phyloP scores from a whole-genome alignment of 2,329 filamentous ascomycete species.

The Paradendryphiella salina region DNA sequence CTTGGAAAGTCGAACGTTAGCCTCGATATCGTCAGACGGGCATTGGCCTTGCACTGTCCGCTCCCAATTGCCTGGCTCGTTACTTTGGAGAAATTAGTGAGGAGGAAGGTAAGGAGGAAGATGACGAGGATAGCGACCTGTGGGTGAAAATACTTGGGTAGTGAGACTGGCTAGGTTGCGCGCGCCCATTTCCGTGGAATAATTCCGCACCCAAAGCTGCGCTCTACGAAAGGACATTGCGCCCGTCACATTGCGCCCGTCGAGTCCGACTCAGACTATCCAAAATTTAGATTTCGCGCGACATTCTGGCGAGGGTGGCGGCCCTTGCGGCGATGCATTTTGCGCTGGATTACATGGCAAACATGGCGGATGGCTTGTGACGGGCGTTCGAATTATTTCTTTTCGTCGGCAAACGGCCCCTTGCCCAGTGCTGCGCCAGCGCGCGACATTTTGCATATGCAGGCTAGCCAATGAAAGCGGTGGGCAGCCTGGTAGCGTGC shows the following conservation, averaged over 20 bases:
- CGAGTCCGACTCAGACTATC: background rate
- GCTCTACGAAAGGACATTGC: too few relatives aligned
- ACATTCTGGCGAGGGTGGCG: too few relatives aligned
- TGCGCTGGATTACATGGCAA: background rate
- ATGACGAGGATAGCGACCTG: background rate
- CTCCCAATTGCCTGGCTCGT: slow-evolving; percentile 1
- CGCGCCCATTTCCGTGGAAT: too few relatives aligned
- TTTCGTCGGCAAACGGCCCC: background rate
- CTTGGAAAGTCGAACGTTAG: slow-evolving; percentile 4
- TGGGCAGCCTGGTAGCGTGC: background rate
- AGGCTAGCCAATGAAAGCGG: background rate
- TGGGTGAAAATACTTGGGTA: background rate
- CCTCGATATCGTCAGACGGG: slow-evolving; percentile 9
- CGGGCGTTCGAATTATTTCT: background rate
- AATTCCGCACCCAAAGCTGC: too few relatives aligned
- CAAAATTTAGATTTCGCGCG: background rate
- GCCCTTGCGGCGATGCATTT: background rate
- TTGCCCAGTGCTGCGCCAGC: background rate
- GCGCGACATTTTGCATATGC: background rate
- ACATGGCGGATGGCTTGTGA: background rate
- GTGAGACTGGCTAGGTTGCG: too few relatives aligned
- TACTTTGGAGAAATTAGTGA: background rate
- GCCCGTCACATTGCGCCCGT: too few relatives aligned
- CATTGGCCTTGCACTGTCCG: slow-evolving; percentile 5
- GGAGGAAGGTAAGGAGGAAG: background rate